A percentile compares a stretch with the other conserved stretches of the same genome.
phyloP scores from a whole-genome alignment of 2,329 filamentous ascomycete genomes.

The Fusarium floridanum region DNA sequence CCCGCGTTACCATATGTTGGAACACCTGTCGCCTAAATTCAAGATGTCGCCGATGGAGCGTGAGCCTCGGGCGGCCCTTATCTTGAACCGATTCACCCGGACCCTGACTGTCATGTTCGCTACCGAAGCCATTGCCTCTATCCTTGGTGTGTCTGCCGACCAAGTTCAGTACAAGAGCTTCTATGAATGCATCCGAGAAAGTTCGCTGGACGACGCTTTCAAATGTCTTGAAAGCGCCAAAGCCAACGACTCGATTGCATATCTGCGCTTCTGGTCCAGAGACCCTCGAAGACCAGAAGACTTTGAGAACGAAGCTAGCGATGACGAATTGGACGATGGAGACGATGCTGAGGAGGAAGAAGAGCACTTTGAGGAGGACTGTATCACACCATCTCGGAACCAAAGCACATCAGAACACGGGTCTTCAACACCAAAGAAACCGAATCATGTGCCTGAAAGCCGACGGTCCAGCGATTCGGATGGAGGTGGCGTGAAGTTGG shows the following conservation, averaged over 20 bases:
- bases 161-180: constrained; percentile 83
- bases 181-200: constrained; percentile 86
- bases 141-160: constrained; percentile 78
- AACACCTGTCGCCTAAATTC: constrained; percentile 87
- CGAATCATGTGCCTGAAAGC: constrained; percentile 27
- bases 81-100: constrained; percentile 87
- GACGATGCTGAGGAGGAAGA: constrained; percentile 16
- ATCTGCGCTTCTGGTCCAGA: constrained; percentile 86
- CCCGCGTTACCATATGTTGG: constrained; percentile 90
- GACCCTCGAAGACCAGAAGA: constrained; percentile 75
- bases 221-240: constrained; percentile 87
- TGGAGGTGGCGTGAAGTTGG: constrained; percentile 62
- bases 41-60: constrained; percentile 72
- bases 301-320: constrained; percentile 57
- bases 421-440: constrained; percentile 2
- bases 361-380: constrained; percentile 1
- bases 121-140: constrained; percentile 79
- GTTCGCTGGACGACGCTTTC: constrained; percentile 81
- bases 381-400: not conserved
- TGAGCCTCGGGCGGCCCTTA: constrained; percentile 85
- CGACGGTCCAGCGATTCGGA: constrained; percentile 56
- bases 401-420: not conserved
- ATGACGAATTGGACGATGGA: constrained; percentile 47
- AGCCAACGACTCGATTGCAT: constrained; percentile 90
- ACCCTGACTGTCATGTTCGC: constrained; percentile 89